Evolutionary conservation across 495 filamentous ascomycete genomes (phyloP).

Genomic region (Pyrenula aspistea): DNA sequence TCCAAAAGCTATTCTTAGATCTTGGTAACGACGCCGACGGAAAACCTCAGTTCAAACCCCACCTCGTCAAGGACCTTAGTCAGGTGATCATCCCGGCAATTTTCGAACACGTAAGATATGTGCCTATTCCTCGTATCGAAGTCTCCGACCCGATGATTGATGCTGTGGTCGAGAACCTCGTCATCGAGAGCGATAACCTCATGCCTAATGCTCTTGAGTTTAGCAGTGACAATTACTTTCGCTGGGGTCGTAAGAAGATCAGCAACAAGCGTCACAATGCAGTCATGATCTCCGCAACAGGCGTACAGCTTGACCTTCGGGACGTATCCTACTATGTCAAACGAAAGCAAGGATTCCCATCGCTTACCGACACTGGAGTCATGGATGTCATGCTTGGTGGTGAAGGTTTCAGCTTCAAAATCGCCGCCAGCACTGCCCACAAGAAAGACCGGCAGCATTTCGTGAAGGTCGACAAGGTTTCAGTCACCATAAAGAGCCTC

Average conservation of each 20-base stretch:
- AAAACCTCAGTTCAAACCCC: constrained; percentile 80
- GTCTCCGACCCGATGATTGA: constrained; percentile 79
- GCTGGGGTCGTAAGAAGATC: constrained; percentile 80
- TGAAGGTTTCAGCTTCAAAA: constrained; percentile 80
- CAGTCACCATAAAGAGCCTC: constrained; percentile 73
- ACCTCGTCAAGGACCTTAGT: constrained; percentile 77
- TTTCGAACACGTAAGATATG: constrained; percentile 81
- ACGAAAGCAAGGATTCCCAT: constrained; percentile 90
- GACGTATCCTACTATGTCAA: constrained; percentile 95
- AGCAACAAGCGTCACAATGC: constrained; percentile 73
- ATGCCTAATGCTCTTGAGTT: constrained; percentile 92
- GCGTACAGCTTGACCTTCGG: constrained; percentile 50
- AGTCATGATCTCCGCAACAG: constrained; percentile 68
- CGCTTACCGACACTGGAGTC: constrained; percentile 77
- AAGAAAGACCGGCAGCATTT: constrained; percentile 66
- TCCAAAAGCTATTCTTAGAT: constrained; percentile 79
- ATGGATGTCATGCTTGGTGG: constrained; percentile 86
- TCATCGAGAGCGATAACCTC: constrained; percentile 92
- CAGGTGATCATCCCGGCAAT: constrained; percentile 76
- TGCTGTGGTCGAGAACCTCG: constrained; percentile 82
- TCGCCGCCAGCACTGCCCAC: constrained; percentile 74
- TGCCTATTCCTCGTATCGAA: constrained; percentile 90
- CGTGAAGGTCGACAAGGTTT: constrained; percentile 87
- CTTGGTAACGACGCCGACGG: constrained; percentile 78
- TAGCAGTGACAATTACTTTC: constrained; percentile 86